phyloP scores from a whole-genome alignment of 2,329 filamentous ascomycete genomes.

The Catunica adiposa region DNA sequence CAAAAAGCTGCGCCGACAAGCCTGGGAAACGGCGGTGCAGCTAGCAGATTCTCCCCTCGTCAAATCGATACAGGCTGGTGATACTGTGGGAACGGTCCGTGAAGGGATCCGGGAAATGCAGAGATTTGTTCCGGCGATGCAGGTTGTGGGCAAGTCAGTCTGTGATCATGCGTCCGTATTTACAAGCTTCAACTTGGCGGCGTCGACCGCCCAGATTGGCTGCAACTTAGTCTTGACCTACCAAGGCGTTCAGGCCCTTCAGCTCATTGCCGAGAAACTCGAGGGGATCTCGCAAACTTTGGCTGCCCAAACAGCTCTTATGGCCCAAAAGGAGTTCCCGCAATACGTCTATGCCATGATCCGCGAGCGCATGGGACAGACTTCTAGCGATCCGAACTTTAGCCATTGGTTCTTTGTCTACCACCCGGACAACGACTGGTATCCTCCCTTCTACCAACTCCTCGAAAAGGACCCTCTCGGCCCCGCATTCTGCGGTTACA shows the following conservation, averaged over 20 bases:
- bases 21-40: slow-evolving; percentile 13
- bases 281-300: slow-evolving; percentile 21
- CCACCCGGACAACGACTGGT: slow-evolving; percentile 27
- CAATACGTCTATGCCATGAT: slow-evolving; percentile 24
- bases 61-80: slow-evolving; percentile 13
- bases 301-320: slow-evolving; percentile 23
- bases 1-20: slow-evolving; percentile 13
- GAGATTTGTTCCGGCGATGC: slow-evolving; percentile 21
- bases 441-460: slow-evolving; percentile 25
- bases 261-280: slow-evolving; percentile 23
- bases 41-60: slow-evolving; percentile 13
- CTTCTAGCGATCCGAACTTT: slow-evolving; percentile 19
- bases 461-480: slow-evolving; percentile 22
- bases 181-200: slow-evolving; percentile 20
- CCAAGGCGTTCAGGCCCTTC: slow-evolving; percentile 22
- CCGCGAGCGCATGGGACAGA: slow-evolving; percentile 22
- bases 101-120: slow-evolving; percentile 13
- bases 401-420: slow-evolving; percentile 27
- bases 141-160: slow-evolving; percentile 22
- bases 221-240: slow-evolving; percentile 23
- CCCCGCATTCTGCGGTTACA: slow-evolving; percentile 25
- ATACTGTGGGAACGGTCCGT: slow-evolving; percentile 13
- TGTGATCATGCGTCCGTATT: slow-evolving; percentile 21
- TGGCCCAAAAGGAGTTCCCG: slow-evolving; percentile 24
- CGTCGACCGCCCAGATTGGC: slow-evolving; percentile 21